A percentile compares a stretch with the other conserved stretches of the same genome.
These are phyloP conservation scores for Pleomassaria siparia DNA, from an alignment of 2,329 filamentous ascomycete species.

Conservation along the genomic window DNA sequence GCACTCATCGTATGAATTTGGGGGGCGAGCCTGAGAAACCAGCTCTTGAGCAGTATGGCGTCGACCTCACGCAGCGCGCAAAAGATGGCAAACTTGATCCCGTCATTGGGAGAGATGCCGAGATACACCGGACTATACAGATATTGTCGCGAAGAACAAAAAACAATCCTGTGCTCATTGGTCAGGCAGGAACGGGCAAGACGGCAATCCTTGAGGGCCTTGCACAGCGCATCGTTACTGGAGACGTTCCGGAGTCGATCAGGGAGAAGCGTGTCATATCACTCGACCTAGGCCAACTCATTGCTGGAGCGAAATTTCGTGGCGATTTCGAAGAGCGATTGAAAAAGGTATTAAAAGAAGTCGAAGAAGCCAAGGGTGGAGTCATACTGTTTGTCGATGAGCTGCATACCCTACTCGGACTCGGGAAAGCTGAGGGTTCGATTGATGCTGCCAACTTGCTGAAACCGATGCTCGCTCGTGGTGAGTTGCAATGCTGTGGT, in stretches of 20 bases:
- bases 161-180: slow-evolving; percentile 94
- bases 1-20: slow-evolving; percentile 92
- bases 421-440: slow-evolving; percentile 93
- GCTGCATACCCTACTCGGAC: slow-evolving; percentile 83
- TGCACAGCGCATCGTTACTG: slow-evolving; percentile 83
- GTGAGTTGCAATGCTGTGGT: slow-evolving; percentile 92
- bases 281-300: slow-evolving; percentile 86
- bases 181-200: slow-evolving; percentile 87
- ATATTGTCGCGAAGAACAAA: slow-evolving; percentile 90
- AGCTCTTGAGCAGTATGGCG: slow-evolving; percentile 85
- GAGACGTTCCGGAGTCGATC: slow-evolving; percentile 93
- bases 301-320: slow-evolving; percentile 92
- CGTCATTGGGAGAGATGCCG: slow-evolving; percentile 87
- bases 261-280: slow-evolving; percentile 90
- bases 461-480: slow-evolving; percentile 89
- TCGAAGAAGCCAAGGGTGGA: slow-evolving; percentile 82
- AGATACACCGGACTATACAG: slow-evolving; percentile 93
- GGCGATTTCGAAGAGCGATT: slow-evolving; percentile 95
- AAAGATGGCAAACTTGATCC: slow-evolving; percentile 90
- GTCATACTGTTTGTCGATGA: slow-evolving; percentile 97
- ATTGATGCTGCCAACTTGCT: slow-evolving; percentile 95
- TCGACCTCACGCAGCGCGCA: slow-evolving; percentile 84
- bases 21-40: slow-evolving; percentile 76
- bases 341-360: slow-evolving; percentile 88
- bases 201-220: slow-evolving; percentile 91